Evolutionary conservation across 1,284 basidiomycete genomes (phyloP), one percentile per base, ranked within the genome.

Genomic region (Sanghuangporus sanghuang): DNA sequence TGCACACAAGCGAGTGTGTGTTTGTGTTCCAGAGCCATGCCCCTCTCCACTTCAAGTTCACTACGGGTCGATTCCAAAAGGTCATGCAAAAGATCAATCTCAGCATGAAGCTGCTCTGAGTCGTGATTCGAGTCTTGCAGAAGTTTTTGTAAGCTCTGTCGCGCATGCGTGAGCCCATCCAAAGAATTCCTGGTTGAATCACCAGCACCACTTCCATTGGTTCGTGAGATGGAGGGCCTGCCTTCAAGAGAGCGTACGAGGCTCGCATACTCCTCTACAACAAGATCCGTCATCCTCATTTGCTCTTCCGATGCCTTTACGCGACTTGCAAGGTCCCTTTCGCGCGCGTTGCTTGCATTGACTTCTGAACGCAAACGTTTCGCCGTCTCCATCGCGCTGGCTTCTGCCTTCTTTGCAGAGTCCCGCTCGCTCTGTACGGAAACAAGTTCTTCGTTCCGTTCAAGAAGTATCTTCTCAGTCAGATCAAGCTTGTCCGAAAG

Each of bases 231-330:
- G 21, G 48, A 52, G 27, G 69, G 75, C 64, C 80, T 75, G 27
- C 81, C 79, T 68, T 85, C 82, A 40, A 90, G 76, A 0, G 75
- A 78, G 38, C 87, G 79, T 11, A 90, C 89, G 9, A 91, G 80
- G 64, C 82, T 81, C 0, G 89, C 89, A 61, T 90, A 91, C 67
- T 90, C 87, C 57, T 80, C 77, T 16, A 90, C 79, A 2, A 84
- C 85, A 38, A 82, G 71, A 65, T 90, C 87, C 27, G 81, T 77
- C 79, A 90, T 83, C 66, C 76, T 80, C 50, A 78, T 74, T 64
- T 86, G 81, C 67, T 88, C 84, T 64, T 88, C 81, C 5, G 79
- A 77, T 21, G 74, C 73, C 52, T 74, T 76, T 7, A 81, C 69
- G 66, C 74, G 78, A 62, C 74, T 68, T 66, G 78, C 73, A 57